phyloP scores from a whole-genome alignment of 306 rosid genomes.

The Quercus suber region DNA sequence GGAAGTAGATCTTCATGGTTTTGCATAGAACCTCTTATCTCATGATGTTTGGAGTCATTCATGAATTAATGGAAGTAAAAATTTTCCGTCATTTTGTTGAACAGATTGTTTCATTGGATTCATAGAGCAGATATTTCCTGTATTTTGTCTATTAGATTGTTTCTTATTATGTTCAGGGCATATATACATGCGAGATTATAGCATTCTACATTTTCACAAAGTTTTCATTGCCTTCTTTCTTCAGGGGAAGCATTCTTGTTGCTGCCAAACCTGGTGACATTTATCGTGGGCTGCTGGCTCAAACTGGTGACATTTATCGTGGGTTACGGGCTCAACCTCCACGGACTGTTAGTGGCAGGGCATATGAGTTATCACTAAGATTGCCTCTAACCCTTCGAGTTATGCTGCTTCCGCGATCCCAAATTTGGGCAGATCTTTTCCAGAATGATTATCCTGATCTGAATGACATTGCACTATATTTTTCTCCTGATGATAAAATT shows the following conservation, averaged over 20 bases:
- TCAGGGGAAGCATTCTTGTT: constrained; percentile 61
- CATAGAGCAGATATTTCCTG: not conserved
- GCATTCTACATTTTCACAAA: not conserved
- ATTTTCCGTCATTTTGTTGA: not conserved
- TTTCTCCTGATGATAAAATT: constrained; percentile 43
- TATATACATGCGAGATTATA: not conserved
- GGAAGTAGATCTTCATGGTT: constrained; percentile 15
- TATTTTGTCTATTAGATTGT: not conserved
- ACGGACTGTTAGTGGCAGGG: constrained; percentile 40
- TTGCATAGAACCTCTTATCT: not conserved
- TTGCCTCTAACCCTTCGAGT: constrained; percentile 55
- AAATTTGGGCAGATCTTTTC: constrained; percentile 43
- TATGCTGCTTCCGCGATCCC: constrained; percentile 35
- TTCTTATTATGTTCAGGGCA: constrained; percentile 2
- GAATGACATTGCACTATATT: constrained; percentile 63
- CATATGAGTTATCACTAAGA: constrained; percentile 32
- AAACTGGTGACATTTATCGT: constrained; percentile 15
- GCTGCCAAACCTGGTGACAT: constrained; percentile 1
- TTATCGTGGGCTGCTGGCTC: too few species aligned
- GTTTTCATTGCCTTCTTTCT: constrained; percentile 20
- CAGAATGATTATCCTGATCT: constrained; percentile 43
- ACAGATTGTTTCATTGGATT: not conserved
- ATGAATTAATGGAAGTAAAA: not conserved
- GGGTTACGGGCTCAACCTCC: constrained; percentile 71
- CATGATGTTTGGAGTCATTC: not conserved